Evolutionary conservation across 352 stramenopile genomes (phyloP).

Genomic region (Globisporangium alternatum): DNA sequence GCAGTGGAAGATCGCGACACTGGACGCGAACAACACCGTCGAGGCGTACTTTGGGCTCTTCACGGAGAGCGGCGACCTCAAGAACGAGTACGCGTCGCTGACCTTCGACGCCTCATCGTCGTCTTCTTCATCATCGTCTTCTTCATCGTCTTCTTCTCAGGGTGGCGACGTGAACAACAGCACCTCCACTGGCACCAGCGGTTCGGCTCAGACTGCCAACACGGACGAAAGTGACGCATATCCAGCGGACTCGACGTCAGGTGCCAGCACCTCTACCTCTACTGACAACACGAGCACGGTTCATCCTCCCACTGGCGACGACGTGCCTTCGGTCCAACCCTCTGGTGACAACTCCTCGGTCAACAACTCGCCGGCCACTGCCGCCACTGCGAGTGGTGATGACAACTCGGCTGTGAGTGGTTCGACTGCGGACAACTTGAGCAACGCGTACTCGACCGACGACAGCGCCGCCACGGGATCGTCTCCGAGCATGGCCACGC

Average conservation of each 20-base stretch:
- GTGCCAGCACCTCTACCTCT: background rate
- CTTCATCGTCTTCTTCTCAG: background rate
- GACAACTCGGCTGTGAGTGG: background rate
- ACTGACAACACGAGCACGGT: background rate
- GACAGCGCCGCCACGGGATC: background rate
- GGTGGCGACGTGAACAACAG: background rate
- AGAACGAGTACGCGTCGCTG: slow-evolving; percentile 35
- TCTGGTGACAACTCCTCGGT: background rate
- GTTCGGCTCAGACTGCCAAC: background rate
- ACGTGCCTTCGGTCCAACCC: background rate
- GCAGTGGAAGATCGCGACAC: slow-evolving; percentile 51
- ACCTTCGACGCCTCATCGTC: slow-evolving; percentile 24
- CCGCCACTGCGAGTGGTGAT: background rate
- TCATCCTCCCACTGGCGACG: background rate
- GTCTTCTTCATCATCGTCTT: background rate
- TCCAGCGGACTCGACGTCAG: background rate
- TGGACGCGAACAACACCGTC: slow-evolving; percentile 50
- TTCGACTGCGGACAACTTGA: background rate
- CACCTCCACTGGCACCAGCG: background rate
- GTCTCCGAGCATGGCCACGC: background rate
- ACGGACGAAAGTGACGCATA: background rate
- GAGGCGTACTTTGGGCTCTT: slow-evolving; percentile 76
- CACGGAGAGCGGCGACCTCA: slow-evolving; percentile 42
- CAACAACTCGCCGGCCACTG: background rate
- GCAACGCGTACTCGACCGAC: background rate